Evolutionary conservation across 371 early-diverging fungal species (phyloP), one percentile per base, ranked within the genome.

Genomic region (Mortierella sp.): DNA sequence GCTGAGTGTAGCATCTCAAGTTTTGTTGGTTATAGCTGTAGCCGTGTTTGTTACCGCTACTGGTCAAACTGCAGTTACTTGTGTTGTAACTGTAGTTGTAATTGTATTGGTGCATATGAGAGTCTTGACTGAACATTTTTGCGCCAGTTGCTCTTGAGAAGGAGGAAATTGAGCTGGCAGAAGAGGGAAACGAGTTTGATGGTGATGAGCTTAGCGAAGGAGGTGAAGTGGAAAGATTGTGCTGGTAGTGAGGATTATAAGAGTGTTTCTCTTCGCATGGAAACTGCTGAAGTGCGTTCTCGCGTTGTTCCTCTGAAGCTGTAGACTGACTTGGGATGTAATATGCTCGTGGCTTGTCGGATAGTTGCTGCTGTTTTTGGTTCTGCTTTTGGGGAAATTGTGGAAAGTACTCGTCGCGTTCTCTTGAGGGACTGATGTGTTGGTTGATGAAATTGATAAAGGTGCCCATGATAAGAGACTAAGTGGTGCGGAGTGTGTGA

Each of bases 141-240:
- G 58, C 83, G 83, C 17, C 86, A 74, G 78, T 86, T 76, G 64
- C 70, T 26, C 67, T 65, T 56, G 89, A 88, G 29, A 87, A 84
- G 40, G 86, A 87, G 32, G 73, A 70, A 19, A 49, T 58, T 9
- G 87, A 82, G 57, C 85, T 77, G n/a, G 86, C 84, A 76, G 85
- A 89, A 1, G 89, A 87, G 31, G 89, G 28, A 23, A 42, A 85
- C 12, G 87, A 76, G 42, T 85, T 69, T 15, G 85, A 83, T 2
- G 89, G 86, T 12, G 89, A 89, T 0, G 85, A 83, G 13, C 86
- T 80, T 56, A 88, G 70, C 5, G 89, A 86, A 56, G 82, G 71
- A 22, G 76, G 63, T 6, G 68, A 66, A 12, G 64, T 45, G 19
- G 64, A 56, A 56, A 77, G 72, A 58, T 77, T 77, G 61, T 77